phyloP scores from a whole-genome alignment of 208 protist species.

The Phytomonas sp. region DNA sequence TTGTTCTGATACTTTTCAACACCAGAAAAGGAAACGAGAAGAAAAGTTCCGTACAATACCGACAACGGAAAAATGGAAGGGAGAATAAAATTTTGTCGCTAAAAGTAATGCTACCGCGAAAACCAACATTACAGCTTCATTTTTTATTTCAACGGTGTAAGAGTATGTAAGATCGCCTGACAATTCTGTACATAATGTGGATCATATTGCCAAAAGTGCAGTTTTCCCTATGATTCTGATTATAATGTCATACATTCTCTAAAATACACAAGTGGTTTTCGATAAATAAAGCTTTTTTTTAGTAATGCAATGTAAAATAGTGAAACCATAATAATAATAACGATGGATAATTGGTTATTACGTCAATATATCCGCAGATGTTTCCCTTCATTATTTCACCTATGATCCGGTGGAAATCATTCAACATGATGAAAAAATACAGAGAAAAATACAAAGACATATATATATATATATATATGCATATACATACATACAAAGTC shows the following conservation, averaged over 20 bases:
- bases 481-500: conserved; percentile 9
- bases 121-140: neutral
- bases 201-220: neutral
- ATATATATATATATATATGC: neutral
- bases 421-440: conserved; percentile 8
- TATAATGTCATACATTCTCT: neutral
- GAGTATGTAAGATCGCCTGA: neutral
- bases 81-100: neutral
- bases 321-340: neutral
- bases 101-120: neutral
- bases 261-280: neutral
- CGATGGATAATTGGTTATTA: neutral
- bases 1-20: neutral
- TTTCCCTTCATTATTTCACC: neutral
- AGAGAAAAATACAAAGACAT: conserved; percentile 2
- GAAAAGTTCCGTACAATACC: neutral
- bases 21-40: neutral
- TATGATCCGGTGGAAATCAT: neutral
- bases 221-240: neutral
- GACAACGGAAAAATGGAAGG: neutral
- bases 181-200: neutral
- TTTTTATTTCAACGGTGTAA: neutral
- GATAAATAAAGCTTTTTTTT: neutral
- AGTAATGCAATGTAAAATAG: neutral
- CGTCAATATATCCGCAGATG: neutral